phyloP scores from a whole-genome alignment of 2,329 filamentous ascomycete species.

The Talaromyces sp. region DNA sequence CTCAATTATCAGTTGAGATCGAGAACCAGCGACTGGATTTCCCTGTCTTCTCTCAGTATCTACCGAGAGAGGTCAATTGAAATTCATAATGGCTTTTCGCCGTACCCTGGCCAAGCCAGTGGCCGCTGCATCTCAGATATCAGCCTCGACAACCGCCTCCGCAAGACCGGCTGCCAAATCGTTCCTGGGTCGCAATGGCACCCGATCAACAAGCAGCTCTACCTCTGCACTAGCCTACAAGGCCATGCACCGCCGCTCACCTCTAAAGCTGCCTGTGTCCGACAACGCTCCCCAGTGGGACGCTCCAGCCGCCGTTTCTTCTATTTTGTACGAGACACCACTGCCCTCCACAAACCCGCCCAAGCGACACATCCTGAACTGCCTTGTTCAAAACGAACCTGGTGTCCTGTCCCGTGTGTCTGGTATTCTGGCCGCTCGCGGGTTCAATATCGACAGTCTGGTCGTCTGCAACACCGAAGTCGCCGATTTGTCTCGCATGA shows the following conservation, averaged over 20 bases:
- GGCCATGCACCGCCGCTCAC: constrained; percentile 85
- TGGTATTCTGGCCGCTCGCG: constrained; percentile 88
- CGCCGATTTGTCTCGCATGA: constrained; percentile 95
- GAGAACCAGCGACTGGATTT: constrained; percentile 12
- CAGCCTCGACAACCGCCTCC: constrained; percentile 29
- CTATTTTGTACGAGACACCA: constrained; percentile 98
- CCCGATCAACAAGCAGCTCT: constrained; percentile 54
- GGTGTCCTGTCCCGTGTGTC: constrained; percentile 95
- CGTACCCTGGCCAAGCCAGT: constrained; percentile 35
- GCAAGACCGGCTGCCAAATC: constrained; percentile 13
- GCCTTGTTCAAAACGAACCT: constrained; percentile 97
- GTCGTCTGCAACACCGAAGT: constrained; percentile 98
- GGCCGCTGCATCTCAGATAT: constrained; percentile 17
- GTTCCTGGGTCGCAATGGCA: constrained; percentile 5
- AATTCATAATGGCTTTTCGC: constrained; percentile 38
- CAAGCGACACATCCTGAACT: constrained; percentile 96
- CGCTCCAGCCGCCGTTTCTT: constrained; percentile 90
- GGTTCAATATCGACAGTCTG: constrained; percentile 98
- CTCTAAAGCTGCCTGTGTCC: constrained; percentile 75
- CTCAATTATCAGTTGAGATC: constrained; percentile 13
- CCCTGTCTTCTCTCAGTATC: constrained; percentile 1
- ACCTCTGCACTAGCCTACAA: constrained; percentile 97
- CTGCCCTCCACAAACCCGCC: constrained; percentile 76
- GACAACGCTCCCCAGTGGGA: constrained; percentile 75
- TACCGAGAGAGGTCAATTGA: neutral